phyloP scores from a whole-genome alignment of 2,329 filamentous ascomycete species.

The Paramyrothecium sp. region DNA sequence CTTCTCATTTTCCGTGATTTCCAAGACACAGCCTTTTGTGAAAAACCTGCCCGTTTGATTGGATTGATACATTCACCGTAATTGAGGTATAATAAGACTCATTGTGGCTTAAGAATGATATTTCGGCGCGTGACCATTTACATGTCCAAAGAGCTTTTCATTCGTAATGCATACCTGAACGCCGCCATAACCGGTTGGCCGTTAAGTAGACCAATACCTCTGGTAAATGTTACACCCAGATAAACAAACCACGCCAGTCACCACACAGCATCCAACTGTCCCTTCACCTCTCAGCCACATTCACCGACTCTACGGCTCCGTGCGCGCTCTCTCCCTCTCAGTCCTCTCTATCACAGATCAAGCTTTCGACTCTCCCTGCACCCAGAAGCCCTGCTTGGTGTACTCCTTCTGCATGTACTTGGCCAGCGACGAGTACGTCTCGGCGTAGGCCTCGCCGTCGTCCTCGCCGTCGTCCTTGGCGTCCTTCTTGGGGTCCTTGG shows the following conservation, averaged over 20 bases:
- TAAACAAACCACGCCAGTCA: constrained; percentile 3
- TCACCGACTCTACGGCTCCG: not conserved
- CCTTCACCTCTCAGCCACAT: not conserved
- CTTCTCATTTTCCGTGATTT: not conserved
- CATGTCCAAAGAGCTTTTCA: not conserved
- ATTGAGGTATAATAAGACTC: no score
- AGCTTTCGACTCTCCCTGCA: constrained; percentile 34
- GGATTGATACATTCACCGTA: no score
- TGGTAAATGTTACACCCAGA: constrained; percentile 36
- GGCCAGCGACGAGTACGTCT: constrained; percentile 62
- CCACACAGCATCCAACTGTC: constrained; percentile 1
- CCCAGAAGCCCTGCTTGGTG: constrained; percentile 54
- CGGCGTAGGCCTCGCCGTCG: constrained; percentile 48
- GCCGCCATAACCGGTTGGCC: constrained; percentile 34
- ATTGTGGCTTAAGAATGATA: not conserved
- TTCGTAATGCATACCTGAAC: constrained; percentile 30
- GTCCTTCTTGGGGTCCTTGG: constrained; percentile 41
- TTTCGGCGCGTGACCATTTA: not conserved
- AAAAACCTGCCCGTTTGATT: no score
- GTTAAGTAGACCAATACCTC: constrained; percentile 19
- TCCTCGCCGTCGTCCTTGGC: constrained; percentile 42
- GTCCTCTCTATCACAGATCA: constrained; percentile 3
- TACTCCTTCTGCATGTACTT: constrained; percentile 67
- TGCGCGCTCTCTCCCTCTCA: not conserved
- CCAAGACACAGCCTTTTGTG: not conserved